Evolutionary conservation across 495 filamentous ascomycete species (phyloP).

Genomic region (Aspergillus conjunctus): DNA sequence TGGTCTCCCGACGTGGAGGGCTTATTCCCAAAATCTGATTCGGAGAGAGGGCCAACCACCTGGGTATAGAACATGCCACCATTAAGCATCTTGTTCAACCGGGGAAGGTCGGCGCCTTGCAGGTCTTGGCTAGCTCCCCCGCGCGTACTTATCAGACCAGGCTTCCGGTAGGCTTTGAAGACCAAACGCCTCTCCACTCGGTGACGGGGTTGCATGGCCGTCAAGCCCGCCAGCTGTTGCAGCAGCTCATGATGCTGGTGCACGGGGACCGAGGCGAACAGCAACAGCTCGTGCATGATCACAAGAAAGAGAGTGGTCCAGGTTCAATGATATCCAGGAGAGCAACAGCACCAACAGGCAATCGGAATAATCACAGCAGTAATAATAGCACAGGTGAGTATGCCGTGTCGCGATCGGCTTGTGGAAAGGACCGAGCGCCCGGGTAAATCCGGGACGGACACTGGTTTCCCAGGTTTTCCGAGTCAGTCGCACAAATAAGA

Average conservation of each 20-base stretch:
- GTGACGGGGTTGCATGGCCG: conserved; percentile 65
- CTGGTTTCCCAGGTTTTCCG: conserved; percentile 19
- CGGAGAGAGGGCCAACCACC: conserved; percentile 45
- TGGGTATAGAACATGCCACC: conserved; percentile 55
- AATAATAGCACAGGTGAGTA: conserved; percentile 24
- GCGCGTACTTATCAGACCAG: conserved; percentile 38
- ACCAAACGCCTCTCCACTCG: conserved; percentile 63
- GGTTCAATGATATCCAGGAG: conserved; percentile 3
- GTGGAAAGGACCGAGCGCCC: conserved; percentile 12
- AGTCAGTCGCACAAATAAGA: conserved; percentile 14
- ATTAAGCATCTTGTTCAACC: conserved; percentile 51
- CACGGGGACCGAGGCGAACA: conserved; percentile 52
- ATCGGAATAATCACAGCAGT: background rate
- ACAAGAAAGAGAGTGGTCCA: conserved; percentile 14
- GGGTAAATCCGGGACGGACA: conserved; percentile 35
- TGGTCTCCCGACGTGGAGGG: conserved; percentile 22
- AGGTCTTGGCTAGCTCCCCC: conserved; percentile 49
- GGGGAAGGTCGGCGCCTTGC: conserved; percentile 44
- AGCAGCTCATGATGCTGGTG: conserved; percentile 60
- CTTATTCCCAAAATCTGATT: conserved; percentile 36
- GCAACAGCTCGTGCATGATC: conserved; percentile 50
- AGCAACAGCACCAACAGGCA: conserved; percentile 8
- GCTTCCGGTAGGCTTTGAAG: conserved; percentile 62
- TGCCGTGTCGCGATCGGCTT: conserved; percentile 6
- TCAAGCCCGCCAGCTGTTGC: conserved; percentile 66